Conservation (phyloP, 164 flowering plant species). For the Tetracentron sinense region DNA sequence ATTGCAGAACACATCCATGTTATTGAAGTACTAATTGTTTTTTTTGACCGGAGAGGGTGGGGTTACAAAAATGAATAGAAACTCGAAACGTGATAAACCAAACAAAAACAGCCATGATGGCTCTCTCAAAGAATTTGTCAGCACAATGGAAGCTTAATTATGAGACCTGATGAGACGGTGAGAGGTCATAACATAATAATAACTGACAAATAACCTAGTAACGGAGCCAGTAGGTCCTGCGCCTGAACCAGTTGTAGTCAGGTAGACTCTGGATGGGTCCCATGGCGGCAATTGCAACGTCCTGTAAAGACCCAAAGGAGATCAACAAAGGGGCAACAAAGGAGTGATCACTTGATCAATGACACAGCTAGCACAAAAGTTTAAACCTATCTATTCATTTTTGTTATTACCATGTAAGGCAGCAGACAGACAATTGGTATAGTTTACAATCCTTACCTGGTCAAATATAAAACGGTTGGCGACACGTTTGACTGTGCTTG, state of each 20-base stretch:
- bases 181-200: not conserved
- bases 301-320: no score
- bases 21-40: not conserved
- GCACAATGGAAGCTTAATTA: constrained; percentile 2
- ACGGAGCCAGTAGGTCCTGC: constrained; percentile 87
- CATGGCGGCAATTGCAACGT: constrained; percentile 80
- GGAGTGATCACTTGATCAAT: no score
- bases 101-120: not conserved
- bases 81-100: not conserved
- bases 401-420: no score
- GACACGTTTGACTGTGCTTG: constrained; percentile 83
- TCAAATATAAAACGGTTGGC: constrained; percentile 83
- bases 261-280: constrained; percentile 82
- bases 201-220: constrained; percentile 43
- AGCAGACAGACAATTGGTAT: no score
- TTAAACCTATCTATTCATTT: no score
- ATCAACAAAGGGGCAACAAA: no score
- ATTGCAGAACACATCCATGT: not conserved
- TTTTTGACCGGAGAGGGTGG: not conserved
- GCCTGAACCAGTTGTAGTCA: constrained; percentile 99
- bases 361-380: no score
- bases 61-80: not conserved
- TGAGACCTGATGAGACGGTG: not conserved
- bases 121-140: not conserved
- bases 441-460: constrained; percentile 52